Base-by-base conservation (phyloP, 2,329 filamentous ascomycete species). In the Cordyceps cateniannulata region DNA sequence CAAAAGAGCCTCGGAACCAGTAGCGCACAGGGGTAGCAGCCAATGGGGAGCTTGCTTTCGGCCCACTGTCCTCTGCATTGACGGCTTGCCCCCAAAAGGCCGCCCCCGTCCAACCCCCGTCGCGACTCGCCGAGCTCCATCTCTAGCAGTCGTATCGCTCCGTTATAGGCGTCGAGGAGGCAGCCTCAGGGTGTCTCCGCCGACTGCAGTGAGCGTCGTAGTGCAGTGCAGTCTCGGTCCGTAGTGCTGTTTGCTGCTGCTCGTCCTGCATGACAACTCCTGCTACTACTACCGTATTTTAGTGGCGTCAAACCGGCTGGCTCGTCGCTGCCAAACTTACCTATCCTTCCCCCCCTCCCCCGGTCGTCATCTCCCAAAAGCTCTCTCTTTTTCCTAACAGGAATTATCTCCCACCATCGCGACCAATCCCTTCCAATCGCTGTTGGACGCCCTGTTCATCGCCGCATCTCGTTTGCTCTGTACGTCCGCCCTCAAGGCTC, bases 51-150 rank as follows among this genome's bases (percentile, higher is more conserved):
- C 24, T 9, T 29, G 32, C 32, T 27, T n/a, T 42, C 2, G 38
- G 38, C 38, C 38, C 38, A 42, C 38, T 42, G 6, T n/a, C 54
- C 27, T 24, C 54, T 18, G 54, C 54, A 47, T 48, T 32, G 54
- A 48, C 44, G 29, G 29, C 8, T 3, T 22, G 5, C 16, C 53
- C 12, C 32, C 18, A 27, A 58, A 49, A 58, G 47, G 55, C 55
- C 48, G 40, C 20, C 60, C 38, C 48, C 52, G 60, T 62, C 38
- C 45, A 16, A 16, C 12, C 29, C 22, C 44, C 25, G 42, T 62
- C 60, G 60, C 60, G 53, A 58, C 38, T 62, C 60, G 60, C 47
- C 60, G 60, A 58, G 40, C 54, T 62, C 60, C 60, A 59, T 47
- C 32, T 52, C 14, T 25, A 38, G 45, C 51, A 18, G 35, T 52